phyloP scores from a whole-genome alignment of 208 protist genomes.

The Acanthamoeba lenticulata region DNA sequence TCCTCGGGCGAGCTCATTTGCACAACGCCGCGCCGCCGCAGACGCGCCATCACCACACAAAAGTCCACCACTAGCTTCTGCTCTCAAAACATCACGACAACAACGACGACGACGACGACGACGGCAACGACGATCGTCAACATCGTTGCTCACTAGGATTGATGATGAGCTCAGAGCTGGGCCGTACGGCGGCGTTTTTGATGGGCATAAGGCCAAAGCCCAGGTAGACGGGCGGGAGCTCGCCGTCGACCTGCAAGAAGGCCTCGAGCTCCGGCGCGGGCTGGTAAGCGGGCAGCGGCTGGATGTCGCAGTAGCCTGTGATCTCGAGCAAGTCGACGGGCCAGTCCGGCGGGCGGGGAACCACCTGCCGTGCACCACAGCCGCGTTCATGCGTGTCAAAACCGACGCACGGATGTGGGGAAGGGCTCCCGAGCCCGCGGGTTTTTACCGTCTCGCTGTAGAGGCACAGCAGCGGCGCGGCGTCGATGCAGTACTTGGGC shows the following conservation, averaged over 20 bases:
- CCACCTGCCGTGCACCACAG: background rate
- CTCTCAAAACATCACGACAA: background rate
- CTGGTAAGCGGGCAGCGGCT: background rate
- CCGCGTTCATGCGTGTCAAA: background rate
- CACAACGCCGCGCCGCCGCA: background rate
- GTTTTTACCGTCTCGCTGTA: background rate
- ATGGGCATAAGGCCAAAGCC: background rate
- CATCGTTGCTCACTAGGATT: background rate
- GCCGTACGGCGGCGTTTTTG: background rate
- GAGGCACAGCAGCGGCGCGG: background rate
- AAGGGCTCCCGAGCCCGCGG: background rate
- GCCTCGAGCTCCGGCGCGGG: background rate
- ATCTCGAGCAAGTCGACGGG: background rate
- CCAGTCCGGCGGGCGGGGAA: background rate
- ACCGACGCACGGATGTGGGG: too few relatives aligned
- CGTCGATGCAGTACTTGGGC: background rate
- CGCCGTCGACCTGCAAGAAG: background rate
- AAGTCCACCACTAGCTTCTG: background rate
- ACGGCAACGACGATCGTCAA: background rate
- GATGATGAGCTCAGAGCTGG: background rate
- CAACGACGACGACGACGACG: background rate
- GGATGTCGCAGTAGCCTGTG: background rate
- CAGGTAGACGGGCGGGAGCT: background rate
- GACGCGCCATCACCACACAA: background rate
- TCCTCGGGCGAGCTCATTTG: background rate